A percentile compares a stretch with the other conserved stretches of the same genome.
phyloP scores from a whole-genome alignment of 257 asterid genomes.

The Linaria vulgaris region DNA sequence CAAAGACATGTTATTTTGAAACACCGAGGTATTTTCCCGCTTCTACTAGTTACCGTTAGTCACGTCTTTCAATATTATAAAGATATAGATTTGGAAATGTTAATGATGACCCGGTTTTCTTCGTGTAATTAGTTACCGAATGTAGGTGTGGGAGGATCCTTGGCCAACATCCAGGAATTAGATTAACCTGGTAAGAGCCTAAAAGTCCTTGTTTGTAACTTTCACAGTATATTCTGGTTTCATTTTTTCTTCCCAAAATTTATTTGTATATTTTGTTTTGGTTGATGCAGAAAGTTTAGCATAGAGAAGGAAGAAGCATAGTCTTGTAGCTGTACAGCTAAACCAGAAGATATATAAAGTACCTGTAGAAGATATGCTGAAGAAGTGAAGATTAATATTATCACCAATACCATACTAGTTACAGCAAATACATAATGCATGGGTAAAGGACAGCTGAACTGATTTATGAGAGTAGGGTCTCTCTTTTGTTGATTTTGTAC shows the following conservation, averaged over 20 bases:
- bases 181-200: constrained; percentile 56
- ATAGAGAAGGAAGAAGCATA: constrained; percentile 45
- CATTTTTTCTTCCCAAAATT: background rate
- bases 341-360: constrained; percentile 54
- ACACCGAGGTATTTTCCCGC: constrained; percentile 59
- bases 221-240: too few relatives aligned
- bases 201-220: too few relatives aligned
- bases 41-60: background rate
- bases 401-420: constrained; percentile 60
- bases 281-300: constrained; percentile 75
- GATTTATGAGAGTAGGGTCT: constrained; percentile 67
- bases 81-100: constrained; percentile 4
- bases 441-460: constrained; percentile 71
- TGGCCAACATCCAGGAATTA: constrained; percentile 54
- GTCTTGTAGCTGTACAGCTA: constrained; percentile 71
- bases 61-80: background rate
- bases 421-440: constrained; percentile 62
- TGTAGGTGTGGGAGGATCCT: constrained; percentile 53
- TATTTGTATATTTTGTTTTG: constrained; percentile 18
- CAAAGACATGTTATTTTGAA: constrained; percentile 60
- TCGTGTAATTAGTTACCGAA: constrained; percentile 75
- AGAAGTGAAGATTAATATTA: too few relatives aligned
- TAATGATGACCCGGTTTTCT: constrained; percentile 43
- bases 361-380: constrained; percentile 47
- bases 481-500: constrained; percentile 47